phyloP scores from a whole-genome alignment of 805 yeast genomes.

The Candida stauntonica region DNA sequence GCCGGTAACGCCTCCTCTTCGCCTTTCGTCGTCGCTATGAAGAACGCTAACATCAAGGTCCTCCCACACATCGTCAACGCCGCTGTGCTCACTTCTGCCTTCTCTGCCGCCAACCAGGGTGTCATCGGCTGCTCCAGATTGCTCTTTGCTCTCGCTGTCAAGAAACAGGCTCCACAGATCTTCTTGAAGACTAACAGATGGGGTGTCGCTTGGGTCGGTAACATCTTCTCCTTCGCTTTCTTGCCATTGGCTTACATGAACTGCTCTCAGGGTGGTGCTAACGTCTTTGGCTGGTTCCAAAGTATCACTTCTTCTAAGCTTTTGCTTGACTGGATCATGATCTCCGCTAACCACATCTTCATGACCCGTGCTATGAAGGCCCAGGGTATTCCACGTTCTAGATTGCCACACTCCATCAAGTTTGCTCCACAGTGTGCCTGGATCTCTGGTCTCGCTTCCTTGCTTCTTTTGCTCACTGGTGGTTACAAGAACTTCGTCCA shows the following conservation, averaged over 20 bases:
- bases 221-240: conserved; percentile 25
- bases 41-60: conserved; percentile 22
- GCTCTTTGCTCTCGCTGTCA: conserved; percentile 33
- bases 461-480: conserved; percentile 30
- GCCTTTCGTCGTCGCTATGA: conserved; percentile 39
- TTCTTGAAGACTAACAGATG: conserved; percentile 29
- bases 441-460: conserved; percentile 27
- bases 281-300: conserved; percentile 34
- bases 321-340: conserved; percentile 30
- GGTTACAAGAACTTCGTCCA: conserved; percentile 33
- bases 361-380: conserved; percentile 34
- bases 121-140: conserved; percentile 30
- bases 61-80: conserved; percentile 37
- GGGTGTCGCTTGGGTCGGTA: conserved; percentile 32
- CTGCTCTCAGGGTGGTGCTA: conserved; percentile 24
- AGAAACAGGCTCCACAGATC: conserved; percentile 34
- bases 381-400: conserved; percentile 26
- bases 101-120: conserved; percentile 32
- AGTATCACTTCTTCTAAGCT: conserved; percentile 28
- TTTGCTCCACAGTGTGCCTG: conserved; percentile 27
- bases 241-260: conserved; percentile 34
- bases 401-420: conserved; percentile 14
- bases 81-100: conserved; percentile 33
- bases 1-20: conserved; percentile 31
- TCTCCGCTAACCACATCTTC: conserved; percentile 30